These are phyloP conservation scores for Kwoniella botswanensis DNA, from an alignment of 768 basidiomycete species.

Conservation along the genomic window DNA sequence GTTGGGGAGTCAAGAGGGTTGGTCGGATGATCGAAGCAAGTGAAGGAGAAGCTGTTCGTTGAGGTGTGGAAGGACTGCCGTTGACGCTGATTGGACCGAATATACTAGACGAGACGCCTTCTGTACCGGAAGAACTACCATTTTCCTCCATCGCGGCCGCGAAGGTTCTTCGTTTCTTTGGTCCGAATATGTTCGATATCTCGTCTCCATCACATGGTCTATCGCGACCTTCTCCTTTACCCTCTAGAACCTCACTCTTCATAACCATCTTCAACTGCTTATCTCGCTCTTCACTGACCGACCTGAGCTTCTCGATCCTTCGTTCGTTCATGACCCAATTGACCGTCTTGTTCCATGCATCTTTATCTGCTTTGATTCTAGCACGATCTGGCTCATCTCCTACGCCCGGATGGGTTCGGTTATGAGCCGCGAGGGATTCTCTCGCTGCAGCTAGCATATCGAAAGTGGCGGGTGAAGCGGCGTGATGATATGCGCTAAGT, in stretches of 20 bases:
- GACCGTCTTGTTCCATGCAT: constrained; percentile 48
- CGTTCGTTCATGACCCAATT: constrained; percentile 55
- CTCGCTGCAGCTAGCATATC: constrained; percentile 40
- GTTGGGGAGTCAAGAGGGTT: constrained; percentile 34
- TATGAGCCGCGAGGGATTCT: constrained; percentile 40
- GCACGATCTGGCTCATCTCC: constrained; percentile 30
- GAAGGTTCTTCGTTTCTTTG: constrained; percentile 29
- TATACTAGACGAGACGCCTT: constrained; percentile 17
- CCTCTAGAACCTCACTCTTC: constrained; percentile 9
- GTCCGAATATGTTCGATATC: constrained; percentile 3
- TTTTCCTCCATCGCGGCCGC: background rate
- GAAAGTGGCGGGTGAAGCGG: constrained; percentile 35
- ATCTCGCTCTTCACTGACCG: constrained; percentile 43
- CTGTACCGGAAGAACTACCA: constrained; percentile 1
- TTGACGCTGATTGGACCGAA: constrained; percentile 21
- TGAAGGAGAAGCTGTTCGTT: constrained; percentile 30
- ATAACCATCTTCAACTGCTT: constrained; percentile 34
- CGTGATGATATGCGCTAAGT: constrained; percentile 47
- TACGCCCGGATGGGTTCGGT: constrained; percentile 46
- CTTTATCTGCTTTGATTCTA: constrained; percentile 43
- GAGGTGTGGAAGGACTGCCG: constrained; percentile 15
- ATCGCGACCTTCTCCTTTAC: constrained; percentile 10
- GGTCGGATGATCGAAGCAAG: constrained; percentile 44
- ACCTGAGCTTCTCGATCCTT: constrained; percentile 44
- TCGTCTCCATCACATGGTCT: constrained; percentile 16